These are phyloP conservation scores for Hypomontagnella monticulosa DNA, from an alignment of 495 filamentous ascomycete species.

Conservation along the genomic window DNA sequence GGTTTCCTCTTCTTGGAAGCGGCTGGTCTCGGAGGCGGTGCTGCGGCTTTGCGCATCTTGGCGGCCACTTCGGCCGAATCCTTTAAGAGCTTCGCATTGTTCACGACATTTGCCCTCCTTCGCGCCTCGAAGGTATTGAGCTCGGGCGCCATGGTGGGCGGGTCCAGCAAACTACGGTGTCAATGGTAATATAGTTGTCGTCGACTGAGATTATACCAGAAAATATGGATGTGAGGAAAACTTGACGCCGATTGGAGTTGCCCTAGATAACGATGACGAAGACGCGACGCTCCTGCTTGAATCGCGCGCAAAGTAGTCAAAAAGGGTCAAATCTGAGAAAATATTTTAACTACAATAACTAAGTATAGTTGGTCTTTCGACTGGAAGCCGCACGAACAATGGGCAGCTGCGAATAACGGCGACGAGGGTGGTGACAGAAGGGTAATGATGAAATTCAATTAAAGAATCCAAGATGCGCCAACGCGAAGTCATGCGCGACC, in stretches of 20 bases:
- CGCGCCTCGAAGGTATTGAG: conserved; percentile 61
- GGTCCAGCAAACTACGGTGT: neutral
- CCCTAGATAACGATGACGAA: neutral
- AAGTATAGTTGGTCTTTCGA: neutral
- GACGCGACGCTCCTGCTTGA: conserved; percentile 4
- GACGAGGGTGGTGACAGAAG: conserved; percentile 8
- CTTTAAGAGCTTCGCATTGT: conserved; percentile 58
- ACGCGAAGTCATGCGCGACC: conserved; percentile 43
- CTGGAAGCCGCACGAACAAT: neutral
- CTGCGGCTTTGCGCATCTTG: conserved; percentile 49
- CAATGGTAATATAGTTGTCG: too few relatives aligned
- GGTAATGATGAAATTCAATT: conserved; percentile 41
- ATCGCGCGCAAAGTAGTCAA: neutral
- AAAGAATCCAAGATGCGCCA: conserved; percentile 30
- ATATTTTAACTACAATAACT: neutral
- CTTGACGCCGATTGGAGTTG: neutral
- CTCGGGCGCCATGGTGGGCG: conserved; percentile 42
- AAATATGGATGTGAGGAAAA: neutral
- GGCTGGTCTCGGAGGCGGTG: conserved; percentile 35
- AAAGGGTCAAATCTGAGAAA: neutral
- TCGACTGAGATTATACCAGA: too few relatives aligned
- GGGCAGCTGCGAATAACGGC: conserved; percentile 12
- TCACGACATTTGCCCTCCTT: conserved; percentile 57
- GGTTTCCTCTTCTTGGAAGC: conserved; percentile 43
- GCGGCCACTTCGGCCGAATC: conserved; percentile 51